Evolutionary conservation across 208 protist genomes (phyloP), one percentile per base, ranked within the genome.

Genomic region (Balamuthia mandrillaris): DNA sequence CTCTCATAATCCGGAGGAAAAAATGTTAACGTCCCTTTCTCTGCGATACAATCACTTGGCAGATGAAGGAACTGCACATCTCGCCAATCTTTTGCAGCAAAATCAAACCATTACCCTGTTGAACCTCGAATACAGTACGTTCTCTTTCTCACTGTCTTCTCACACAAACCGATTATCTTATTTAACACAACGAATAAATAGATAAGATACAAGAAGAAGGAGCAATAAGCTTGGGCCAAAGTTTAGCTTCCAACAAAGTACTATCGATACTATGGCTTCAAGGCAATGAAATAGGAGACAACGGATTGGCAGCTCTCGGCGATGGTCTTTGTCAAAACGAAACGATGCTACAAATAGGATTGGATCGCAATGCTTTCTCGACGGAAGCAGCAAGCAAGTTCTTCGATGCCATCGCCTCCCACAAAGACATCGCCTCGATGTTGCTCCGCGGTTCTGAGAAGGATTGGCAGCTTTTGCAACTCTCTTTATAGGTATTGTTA

Each of bases 291-390:
- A 58, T 78, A 24, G 16, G 29, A 27, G n/a, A 58, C 45, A 33
- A 54, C 3, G 68, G 68, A 6, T 49, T 78, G 45, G 4, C 58
- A 31, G 68, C 45, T 6, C 42, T 78, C 18, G 68, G 45, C 9
- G 31, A 12, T 10, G 68, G 31, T 1, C 41, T 78, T 9, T 29
- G 24, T 0, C 44, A 78, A 16, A 78, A 78, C 45, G 6, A n/a
- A 9, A 31, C 68, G 5, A 54, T 78, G 2, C 12, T 78, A 14
- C 52, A 78, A 49, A 42, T 78, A 12, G 52, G 45, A 4, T 49
- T 78, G n/a, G 68, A 78, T 42, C 68, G 68, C 9, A 78, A 78
- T n/a, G 45, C 68, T 16, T 35, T 78, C n/a, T 42, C 52, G 47
- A 24, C 31, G 6, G 68, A 78, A 21, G 45, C 44, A 16, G 68